Evolutionary conservation across 1,284 basidiomycete species (phyloP), one percentile per base, ranked within the genome.

Genomic region (Lentinus polychrous): DNA sequence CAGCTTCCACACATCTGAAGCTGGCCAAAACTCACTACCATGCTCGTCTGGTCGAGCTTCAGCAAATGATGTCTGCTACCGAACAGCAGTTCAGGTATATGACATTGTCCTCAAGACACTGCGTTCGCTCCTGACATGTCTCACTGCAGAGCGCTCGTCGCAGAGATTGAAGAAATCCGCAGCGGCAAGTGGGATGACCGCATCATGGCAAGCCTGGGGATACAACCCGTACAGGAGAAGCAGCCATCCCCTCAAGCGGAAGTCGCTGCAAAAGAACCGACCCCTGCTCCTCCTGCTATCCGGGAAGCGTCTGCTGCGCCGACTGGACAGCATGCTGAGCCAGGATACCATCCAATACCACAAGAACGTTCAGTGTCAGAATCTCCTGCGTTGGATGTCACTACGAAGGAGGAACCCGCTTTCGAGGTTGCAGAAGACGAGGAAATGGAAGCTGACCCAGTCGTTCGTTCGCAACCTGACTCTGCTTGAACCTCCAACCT

Each of bases 81-180:
- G 91, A 94, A 66, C 61, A 68, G 20, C 80, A 77, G 49, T 94
- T 92, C 74, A 88, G 81, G 90, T 88, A 56, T 36, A 72, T 67
- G 17, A 6, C 40, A 23, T 34, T 18, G 8, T 14, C 24, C 40
- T 20, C 8, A 17, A 14, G 18, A 2, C 31, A 18, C 24, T 35
- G 15, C 12, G 42, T 36, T 18, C 15, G 3, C 10, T 20, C 32
- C 12, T 4, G 10, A 45, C 3, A 10, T 37, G 47, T 11, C 31
- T 36, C 20, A 35, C 42, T 46, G 11, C 38, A 60, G 59, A 53
- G 67, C 62, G 22, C 66, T 87, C 17, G 70, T 79, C 2, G 67
- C 72, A 4, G 86, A 91, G 62, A 88, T 91, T 42, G 81, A 86
- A 48, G 78, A 83, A 6, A 86, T 93, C 55, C 80, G 82, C 27